Evolutionary conservation across 768 basidiomycete genomes (phyloP).

Genomic region (Tephrocybe sp.): DNA sequence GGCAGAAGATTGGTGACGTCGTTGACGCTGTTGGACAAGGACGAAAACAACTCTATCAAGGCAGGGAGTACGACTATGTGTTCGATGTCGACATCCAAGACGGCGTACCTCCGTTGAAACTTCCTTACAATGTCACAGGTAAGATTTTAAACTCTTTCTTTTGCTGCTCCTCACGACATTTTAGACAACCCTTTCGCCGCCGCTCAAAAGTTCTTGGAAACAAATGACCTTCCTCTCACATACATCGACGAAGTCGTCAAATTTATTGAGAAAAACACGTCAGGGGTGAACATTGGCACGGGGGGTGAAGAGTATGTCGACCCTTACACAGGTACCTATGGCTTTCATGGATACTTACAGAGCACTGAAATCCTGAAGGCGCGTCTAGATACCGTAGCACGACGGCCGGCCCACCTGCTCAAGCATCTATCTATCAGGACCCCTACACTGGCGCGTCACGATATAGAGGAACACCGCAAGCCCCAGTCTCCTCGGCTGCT

Average conservation of each 20-base stretch:
- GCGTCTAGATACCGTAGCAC: conserved; percentile 62
- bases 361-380: conserved; percentile 34
- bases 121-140: conserved; percentile 92
- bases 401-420: conserved; percentile 27
- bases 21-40: conserved; percentile 91
- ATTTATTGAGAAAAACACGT: conserved; percentile 93
- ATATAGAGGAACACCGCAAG: conserved; percentile 46
- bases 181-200: conserved; percentile 89
- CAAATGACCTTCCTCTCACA: conserved; percentile 77
- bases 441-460: conserved; percentile 75
- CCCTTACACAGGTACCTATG: conserved; percentile 78
- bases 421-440: conserved; percentile 49
- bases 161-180: conserved; percentile 1
- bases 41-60: conserved; percentile 90
- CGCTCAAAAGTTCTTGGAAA: conserved; percentile 84
- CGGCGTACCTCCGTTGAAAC: conserved; percentile 87
- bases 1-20: conserved; percentile 96
- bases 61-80: conserved; percentile 98
- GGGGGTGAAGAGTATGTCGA: conserved; percentile 69
- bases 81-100: conserved; percentile 97
- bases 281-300: conserved; percentile 68
- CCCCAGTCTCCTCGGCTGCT: conserved; percentile 30
- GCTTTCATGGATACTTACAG: conserved; percentile 1
- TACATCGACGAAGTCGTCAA: conserved; percentile 89
- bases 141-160: conserved; percentile 15